phyloP scores from a whole-genome alignment of 106 monocot species.

The Cymbidium sinense region DNA sequence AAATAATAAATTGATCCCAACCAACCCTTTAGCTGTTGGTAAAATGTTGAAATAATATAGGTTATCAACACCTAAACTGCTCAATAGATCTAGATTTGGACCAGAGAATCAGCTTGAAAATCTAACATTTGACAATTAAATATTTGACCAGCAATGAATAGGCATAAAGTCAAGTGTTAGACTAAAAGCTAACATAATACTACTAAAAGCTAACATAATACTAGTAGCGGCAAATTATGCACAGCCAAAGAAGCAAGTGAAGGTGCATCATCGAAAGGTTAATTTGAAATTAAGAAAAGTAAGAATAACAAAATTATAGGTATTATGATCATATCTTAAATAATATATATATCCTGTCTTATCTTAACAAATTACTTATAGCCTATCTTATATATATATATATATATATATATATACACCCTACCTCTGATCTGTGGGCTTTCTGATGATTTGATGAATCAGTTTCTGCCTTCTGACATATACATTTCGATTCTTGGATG shows the following conservation, averaged over 20 bases:
- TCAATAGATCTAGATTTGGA: not conserved
- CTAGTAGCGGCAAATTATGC: not conserved
- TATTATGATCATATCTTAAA: too few species aligned
- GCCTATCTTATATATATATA: too few species aligned
- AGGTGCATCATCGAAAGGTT: not conserved
- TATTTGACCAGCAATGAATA: not conserved
- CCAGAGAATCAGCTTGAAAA: not conserved
- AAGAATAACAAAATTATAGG: not conserved
- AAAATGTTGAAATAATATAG: not conserved
- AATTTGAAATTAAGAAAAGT: not conserved
- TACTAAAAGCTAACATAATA: not conserved
- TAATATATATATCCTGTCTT: not conserved
- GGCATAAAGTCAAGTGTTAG: not conserved
- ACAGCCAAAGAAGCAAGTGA: not conserved
- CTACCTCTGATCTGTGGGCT: constrained; percentile 26
- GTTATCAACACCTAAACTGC: not conserved
- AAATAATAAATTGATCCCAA: too few species aligned
- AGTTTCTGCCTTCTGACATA: constrained; percentile 12
- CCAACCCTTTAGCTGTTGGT: constrained; percentile 3
- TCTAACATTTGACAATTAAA: not conserved
- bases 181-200: not conserved
- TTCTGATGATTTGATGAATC: constrained; percentile 24
- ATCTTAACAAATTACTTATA: too few species aligned
- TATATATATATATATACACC: too few species aligned
- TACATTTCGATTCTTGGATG: not conserved